These are phyloP conservation scores for Penicillium psychrofluorescens DNA, from an alignment of 495 filamentous ascomycete species.

Conservation along the genomic window DNA sequence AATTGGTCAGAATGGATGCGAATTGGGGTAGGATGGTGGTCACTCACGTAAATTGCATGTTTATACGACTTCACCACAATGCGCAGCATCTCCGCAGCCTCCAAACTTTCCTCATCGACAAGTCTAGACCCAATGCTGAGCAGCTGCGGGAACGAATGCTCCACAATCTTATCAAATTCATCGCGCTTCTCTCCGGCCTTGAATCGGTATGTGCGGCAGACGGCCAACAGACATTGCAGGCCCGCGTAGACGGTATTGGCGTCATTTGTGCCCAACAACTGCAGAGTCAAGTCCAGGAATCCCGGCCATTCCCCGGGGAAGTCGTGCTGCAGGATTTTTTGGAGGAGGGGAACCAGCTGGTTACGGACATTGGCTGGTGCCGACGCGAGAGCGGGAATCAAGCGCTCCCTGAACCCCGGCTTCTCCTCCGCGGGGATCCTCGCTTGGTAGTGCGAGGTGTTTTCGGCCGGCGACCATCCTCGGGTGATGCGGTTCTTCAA, in stretches of 20 bases:
- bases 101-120: conserved; percentile 81
- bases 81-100: conserved; percentile 94
- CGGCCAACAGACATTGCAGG: conserved; percentile 84
- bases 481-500: conserved; percentile 93
- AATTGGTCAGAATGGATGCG: conserved; percentile 11
- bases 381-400: conserved; percentile 80
- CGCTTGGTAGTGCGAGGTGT: conserved; percentile 44
- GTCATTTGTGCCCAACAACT: conserved; percentile 76
- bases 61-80: conserved; percentile 94
- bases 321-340: conserved; percentile 91
- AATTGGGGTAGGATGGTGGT: background rate
- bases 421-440: conserved; percentile 86
- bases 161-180: conserved; percentile 91
- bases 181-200: conserved; percentile 73
- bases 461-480: conserved; percentile 77
- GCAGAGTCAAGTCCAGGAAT: conserved; percentile 85
- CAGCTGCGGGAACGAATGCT: conserved; percentile 84
- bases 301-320: conserved; percentile 91
- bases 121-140: conserved; percentile 78
- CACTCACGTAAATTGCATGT: conserved; percentile 89
- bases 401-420: conserved; percentile 71
- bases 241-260: conserved; percentile 83
- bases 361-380: conserved; percentile 73
- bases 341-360: conserved; percentile 86
- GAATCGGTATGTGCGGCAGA: conserved; percentile 91